phyloP scores from a whole-genome alignment of 306 rosid genomes.

The apple (Malus domestica) region DNA sequence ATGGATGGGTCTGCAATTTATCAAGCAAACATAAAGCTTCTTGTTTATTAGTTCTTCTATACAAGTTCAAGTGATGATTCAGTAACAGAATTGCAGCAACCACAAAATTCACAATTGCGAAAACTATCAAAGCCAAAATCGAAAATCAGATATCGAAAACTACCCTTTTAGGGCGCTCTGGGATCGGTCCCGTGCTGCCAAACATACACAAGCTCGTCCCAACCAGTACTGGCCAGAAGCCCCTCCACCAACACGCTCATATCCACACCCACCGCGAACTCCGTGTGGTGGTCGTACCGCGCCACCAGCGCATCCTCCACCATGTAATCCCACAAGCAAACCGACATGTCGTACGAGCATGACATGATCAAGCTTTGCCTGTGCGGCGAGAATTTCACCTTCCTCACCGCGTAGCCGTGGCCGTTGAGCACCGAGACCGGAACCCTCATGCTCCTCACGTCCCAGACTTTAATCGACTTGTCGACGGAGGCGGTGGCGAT shows the following conservation, averaged over 20 bases:
- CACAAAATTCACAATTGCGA: constrained; percentile 6
- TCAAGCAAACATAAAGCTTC: not conserved
- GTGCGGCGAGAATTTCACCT: constrained; percentile 76
- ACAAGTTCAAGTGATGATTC: not conserved
- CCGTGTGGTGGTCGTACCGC: constrained; percentile 78
- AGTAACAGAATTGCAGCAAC: not conserved
- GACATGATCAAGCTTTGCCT: constrained; percentile 54
- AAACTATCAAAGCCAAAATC: not conserved
- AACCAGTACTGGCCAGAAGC: constrained; percentile 79
- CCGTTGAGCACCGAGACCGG: constrained; percentile 73
- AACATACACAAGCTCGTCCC: constrained; percentile 91
- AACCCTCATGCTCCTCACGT: constrained; percentile 50
- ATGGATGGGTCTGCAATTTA: not conserved
- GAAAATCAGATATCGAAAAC: not conserved
- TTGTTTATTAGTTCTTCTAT: not conserved
- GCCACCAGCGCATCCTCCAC: constrained; percentile 84
- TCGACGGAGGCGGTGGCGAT: constrained; percentile 80
- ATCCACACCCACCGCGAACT: constrained; percentile 89
- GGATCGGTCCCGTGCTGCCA: constrained; percentile 97
- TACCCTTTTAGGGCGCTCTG: constrained; percentile 52
- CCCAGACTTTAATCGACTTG: constrained; percentile 82
- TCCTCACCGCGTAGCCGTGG: constrained; percentile 75
- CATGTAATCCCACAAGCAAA: constrained; percentile 85
- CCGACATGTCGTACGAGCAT: constrained; percentile 87
- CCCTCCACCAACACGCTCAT: constrained; percentile 93